These are phyloP conservation scores for Heliamphora pulchella DNA, from an alignment of 179 eudicot genomes.

Conservation along the genomic window DNA sequence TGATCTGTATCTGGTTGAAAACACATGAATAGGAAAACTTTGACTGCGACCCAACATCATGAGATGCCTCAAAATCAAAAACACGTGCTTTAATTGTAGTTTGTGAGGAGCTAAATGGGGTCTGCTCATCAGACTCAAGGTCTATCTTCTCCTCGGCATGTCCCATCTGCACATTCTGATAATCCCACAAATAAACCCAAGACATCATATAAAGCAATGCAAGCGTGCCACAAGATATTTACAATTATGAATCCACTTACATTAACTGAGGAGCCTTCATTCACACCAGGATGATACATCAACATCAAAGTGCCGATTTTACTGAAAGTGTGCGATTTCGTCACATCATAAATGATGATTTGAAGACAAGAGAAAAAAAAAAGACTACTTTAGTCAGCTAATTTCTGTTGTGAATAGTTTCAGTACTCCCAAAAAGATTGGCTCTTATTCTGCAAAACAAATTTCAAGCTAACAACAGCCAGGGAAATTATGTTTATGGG, in stretches of 20 bases:
- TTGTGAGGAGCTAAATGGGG: slow-evolving; percentile 48
- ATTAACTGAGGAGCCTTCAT: slow-evolving; percentile 1
- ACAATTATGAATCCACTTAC: background rate
- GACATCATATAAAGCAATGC: slow-evolving; percentile 13
- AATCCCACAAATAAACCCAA: slow-evolving; percentile 10
- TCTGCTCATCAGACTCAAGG: slow-evolving; percentile 60
- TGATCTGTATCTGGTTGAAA: slow-evolving; percentile 35
- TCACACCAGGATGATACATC: too few species aligned
- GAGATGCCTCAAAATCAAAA: slow-evolving; percentile 46
- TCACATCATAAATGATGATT: too few species aligned
- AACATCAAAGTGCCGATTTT: too few species aligned
- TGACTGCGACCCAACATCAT: slow-evolving; percentile 25
- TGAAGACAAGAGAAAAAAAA: too few species aligned
- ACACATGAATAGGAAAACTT: slow-evolving; percentile 38
- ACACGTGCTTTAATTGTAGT: slow-evolving; percentile 31
- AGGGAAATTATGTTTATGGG: too few species aligned
- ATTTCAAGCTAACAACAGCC: too few species aligned
- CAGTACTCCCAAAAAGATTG: too few species aligned
- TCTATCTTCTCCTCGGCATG: slow-evolving; percentile 49
- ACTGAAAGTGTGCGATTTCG: too few species aligned
- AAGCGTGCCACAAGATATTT: background rate
- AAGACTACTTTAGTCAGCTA: too few species aligned
- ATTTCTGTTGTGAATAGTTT: too few species aligned
- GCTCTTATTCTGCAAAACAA: too few species aligned
- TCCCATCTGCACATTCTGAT: slow-evolving; percentile 42